Percentiles rank a stretch among this genome's conserved stretches.
Evolutionary conservation across 2,329 filamentous ascomycete genomes (phyloP).

Genomic region (Colletotrichum graminicola): DNA sequence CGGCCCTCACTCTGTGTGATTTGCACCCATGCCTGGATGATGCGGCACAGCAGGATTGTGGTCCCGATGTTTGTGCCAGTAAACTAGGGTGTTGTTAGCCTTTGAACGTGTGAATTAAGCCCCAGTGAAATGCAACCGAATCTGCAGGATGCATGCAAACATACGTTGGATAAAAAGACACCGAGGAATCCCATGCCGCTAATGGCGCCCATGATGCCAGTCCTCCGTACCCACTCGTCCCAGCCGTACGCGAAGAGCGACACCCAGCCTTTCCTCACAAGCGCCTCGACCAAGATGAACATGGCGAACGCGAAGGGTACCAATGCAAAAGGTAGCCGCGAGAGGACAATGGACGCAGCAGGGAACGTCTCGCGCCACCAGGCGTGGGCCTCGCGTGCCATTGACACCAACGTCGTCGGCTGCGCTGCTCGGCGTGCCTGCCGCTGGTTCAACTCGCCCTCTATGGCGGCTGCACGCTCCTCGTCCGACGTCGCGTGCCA

Average conservation of each 20-base stretch:
- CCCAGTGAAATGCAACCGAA: background rate
- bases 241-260: slow-evolving; percentile 79
- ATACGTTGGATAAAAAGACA: slow-evolving; percentile 78
- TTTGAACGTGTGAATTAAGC: background rate
- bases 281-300: slow-evolving; percentile 79
- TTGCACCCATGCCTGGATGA: slow-evolving; percentile 75
- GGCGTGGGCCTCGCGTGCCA: slow-evolving; percentile 55
- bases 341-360: slow-evolving; percentile 73
- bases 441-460: background rate
- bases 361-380: slow-evolving; percentile 80
- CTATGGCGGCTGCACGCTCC: background rate
- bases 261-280: slow-evolving; percentile 82
- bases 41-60: slow-evolving; percentile 77
- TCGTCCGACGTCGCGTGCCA: background rate
- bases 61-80: slow-evolving; percentile 83
- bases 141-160: slow-evolving; percentile 45
- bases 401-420: slow-evolving; percentile 64
- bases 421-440: background rate
- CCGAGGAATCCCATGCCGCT: slow-evolving; percentile 81
- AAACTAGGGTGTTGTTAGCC: slow-evolving; percentile 62
- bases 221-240: slow-evolving; percentile 79
- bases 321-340: slow-evolving; percentile 75
- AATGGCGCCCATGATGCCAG: slow-evolving; percentile 75
- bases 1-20: slow-evolving; percentile 64
- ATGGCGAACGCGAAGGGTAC: slow-evolving; percentile 80